Conservation (phyloP, 2,329 filamentous ascomycete species). For the Sclerotinia nivalis region DNA sequence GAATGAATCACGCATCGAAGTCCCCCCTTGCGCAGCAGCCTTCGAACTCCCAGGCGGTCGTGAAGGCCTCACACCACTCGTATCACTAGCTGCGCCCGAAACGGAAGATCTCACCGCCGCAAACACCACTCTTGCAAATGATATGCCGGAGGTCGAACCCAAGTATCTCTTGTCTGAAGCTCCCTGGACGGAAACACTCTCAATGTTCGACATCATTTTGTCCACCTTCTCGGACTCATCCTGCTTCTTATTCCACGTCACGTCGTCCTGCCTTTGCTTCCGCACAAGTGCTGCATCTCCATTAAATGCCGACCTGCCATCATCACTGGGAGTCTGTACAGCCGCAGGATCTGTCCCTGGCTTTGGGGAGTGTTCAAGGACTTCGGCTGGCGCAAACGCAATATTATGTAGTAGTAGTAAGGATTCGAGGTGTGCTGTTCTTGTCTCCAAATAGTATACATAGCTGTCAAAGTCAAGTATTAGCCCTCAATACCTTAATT, state of each 20-base stretch:
- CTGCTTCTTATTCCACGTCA: conserved; percentile 46
- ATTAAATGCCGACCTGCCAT: conserved; percentile 32
- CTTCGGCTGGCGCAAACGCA: conserved; percentile 67
- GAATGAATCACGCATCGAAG: conserved; percentile 92
- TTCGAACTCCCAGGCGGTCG: conserved; percentile 51
- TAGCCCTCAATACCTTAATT: conserved; percentile 1
- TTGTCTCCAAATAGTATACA: conserved; percentile 89
- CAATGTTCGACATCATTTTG: conserved; percentile 67
- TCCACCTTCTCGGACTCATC: conserved; percentile 63
- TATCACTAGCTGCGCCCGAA: conserved; percentile 64
- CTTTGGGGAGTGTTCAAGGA: conserved; percentile 64
- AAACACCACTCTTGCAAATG: conserved; percentile 91
- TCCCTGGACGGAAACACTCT: conserved; percentile 76
- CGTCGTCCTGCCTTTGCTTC: conserved; percentile 35
- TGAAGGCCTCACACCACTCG: conserved; percentile 59
- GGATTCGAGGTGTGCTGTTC: conserved; percentile 79
- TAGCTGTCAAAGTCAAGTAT: conserved; percentile 58
- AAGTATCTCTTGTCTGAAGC: conserved; percentile 78
- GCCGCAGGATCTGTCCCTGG: conserved; percentile 38
- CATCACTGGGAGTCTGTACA: conserved; percentile 39
- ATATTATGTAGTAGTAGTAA: conserved; percentile 70
- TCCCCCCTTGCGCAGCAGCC: conserved; percentile 53
- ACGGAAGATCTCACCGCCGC: conserved; percentile 80
- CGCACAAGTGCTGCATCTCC: conserved; percentile 26
- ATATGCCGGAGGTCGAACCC: conserved; percentile 85